Evolutionary conservation across 2,329 filamentous ascomycete genomes (phyloP), one percentile per base, ranked within the genome.

Genomic region (Stagonosporopsis tanaceti): DNA sequence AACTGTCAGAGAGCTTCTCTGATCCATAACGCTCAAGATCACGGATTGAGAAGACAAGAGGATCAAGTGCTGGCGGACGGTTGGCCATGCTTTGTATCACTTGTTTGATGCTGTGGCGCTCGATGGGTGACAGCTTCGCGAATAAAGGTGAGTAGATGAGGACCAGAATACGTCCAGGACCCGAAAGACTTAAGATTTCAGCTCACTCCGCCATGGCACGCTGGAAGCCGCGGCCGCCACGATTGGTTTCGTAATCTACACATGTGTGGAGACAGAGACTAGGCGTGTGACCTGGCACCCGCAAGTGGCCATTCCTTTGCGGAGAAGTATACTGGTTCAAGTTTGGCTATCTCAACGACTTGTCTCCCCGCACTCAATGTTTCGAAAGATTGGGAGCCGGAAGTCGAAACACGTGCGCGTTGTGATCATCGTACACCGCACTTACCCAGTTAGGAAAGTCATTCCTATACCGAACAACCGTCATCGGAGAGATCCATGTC

Each of bases 1-100:
- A 73, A 73, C 77, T 78, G 20, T 70, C 72, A 1, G 78, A 72
- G 32, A 82, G 69, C 39, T 71, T 77, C 20, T 70, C 70, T 48
- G 74, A 75, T 14, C 75, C 80, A 44, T 71, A 47, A 25, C 67
- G 69, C 65, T 81, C 79, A 15, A 67, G 54, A 38, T 67, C 64
- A 2, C 38, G 53, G 24, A 67, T 64, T 4, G 61, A 65, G 37
- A 62, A 65, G 4, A 67, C 63, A 8, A 61, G 51, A 28, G 62
- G 40, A 52, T 67, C 63, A n/a, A 65, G 50, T n/a, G 57, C 53
- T 27, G 56, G 38, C 35, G 62, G 57, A 12, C 65, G 61, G 35
- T 67, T 67, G 12, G 65, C 63, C 65, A 67, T 54, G 30, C 28
- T 52, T 12, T 22, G 7, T 39, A 5, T 45, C 15, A 6, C 24